phyloP scores from a whole-genome alignment of 1,139 yeast genomes.

The Saccharomycopsis crataegensis region DNA sequence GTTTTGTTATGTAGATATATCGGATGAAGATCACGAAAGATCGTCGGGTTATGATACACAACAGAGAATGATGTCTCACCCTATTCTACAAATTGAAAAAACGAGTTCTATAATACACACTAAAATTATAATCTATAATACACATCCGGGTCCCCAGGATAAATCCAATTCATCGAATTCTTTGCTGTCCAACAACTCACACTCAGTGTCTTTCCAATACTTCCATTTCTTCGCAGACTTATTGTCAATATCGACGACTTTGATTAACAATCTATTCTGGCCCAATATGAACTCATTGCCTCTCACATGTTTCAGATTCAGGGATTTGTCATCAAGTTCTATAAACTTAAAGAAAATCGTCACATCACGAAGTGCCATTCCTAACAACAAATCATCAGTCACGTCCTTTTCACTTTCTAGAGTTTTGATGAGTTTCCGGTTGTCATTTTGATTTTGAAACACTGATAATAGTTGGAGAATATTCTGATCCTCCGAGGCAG shows the following conservation, averaged over 20 bases:
- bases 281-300: not conserved
- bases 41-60: no score
- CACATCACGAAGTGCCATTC: slow-evolving; percentile 52
- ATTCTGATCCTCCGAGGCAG: not conserved
- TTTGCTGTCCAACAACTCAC: not conserved
- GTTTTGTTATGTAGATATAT: no score
- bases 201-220: slow-evolving; percentile 10
- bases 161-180: not conserved
- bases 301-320: not conserved
- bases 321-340: not conserved
- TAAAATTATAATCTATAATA: no score
- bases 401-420: slow-evolving; percentile 37
- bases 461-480: slow-evolving; percentile 4
- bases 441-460: slow-evolving; percentile 23
- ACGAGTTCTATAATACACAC: no score
- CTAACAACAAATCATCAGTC: slow-evolving; percentile 36
- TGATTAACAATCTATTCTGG: not conserved
- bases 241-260: slow-evolving; percentile 14
- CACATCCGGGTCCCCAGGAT: not conserved
- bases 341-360: slow-evolving; percentile 42
- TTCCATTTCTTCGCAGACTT: slow-evolving; percentile 15
- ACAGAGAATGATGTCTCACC: no score
- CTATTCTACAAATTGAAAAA: no score
- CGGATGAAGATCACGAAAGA: no score
- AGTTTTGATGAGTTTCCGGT: slow-evolving; percentile 23